phyloP scores from a whole-genome alignment of 106 monocot genomes.

The Dendrobium chrysotoxum region DNA sequence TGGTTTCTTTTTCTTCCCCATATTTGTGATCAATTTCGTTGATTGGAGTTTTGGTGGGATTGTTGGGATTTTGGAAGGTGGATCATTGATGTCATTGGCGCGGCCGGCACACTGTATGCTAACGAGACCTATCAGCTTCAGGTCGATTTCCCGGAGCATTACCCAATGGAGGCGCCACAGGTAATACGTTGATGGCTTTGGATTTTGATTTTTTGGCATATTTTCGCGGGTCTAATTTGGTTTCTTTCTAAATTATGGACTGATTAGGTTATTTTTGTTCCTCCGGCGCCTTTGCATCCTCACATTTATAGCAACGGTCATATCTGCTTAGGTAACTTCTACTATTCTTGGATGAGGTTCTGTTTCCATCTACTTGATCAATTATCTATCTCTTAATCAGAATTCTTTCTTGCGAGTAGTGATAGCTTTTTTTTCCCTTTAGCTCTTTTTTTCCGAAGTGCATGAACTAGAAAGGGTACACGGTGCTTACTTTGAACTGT shows the following conservation, averaged over 20 bases:
- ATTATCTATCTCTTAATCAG: neutral
- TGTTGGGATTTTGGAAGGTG: slow-evolving; percentile 13
- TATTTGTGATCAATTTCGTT: neutral
- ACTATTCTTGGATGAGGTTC: neutral
- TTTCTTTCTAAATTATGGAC: neutral
- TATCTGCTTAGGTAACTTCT: slow-evolving; percentile 46
- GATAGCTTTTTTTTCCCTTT: neutral
- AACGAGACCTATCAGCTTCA: slow-evolving; percentile 30
- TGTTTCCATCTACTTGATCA: neutral
- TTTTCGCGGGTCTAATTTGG: neutral
- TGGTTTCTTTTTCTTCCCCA: neutral
- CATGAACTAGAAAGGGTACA: neutral
- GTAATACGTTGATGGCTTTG: slow-evolving; percentile 5
- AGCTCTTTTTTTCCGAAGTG: neutral
- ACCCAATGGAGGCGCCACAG: slow-evolving; percentile 22
- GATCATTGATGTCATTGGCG: slow-evolving; percentile 25
- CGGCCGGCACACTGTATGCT: slow-evolving; percentile 26
- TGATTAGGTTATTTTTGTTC: slow-evolving; percentile 44
- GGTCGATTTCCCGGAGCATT: slow-evolving; percentile 40
- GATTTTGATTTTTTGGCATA: neutral
- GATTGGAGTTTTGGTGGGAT: neutral
- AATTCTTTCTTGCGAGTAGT: neutral
- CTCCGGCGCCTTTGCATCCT: slow-evolving; percentile 47
- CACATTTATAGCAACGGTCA: slow-evolving; percentile 62
- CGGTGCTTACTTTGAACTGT: neutral